Percentiles rank a stretch among this genome's conserved stretches.
Evolutionary conservation across 352 stramenopile species (phyloP).

Genomic region (Thalassiosira livingstoniorum): DNA sequence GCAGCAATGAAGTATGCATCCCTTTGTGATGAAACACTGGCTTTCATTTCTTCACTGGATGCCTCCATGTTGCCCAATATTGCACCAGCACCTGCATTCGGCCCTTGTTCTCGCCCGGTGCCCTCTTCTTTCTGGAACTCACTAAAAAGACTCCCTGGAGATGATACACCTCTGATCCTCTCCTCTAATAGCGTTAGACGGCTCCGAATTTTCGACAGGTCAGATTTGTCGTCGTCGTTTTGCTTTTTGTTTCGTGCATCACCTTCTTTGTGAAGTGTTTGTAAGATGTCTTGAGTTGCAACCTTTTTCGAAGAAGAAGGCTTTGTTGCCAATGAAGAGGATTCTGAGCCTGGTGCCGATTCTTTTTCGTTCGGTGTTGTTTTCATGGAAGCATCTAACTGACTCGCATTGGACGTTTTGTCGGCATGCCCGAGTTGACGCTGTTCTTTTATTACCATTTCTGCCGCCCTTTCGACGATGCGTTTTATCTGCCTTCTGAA

Average conservation of each 20-base stretch:
- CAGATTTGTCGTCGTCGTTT: neutral
- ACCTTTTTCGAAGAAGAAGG: too few species aligned
- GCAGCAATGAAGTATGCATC: neutral
- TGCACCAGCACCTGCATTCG: neutral
- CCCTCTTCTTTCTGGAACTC: neutral
- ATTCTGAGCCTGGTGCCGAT: too few species aligned
- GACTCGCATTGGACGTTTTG: neutral
- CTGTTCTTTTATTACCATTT: slow-evolving; percentile 41
- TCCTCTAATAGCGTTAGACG: neutral
- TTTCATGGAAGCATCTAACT: too few species aligned
- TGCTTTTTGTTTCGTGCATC: too few species aligned
- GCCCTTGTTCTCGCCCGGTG: too few species aligned
- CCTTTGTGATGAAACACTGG: neutral
- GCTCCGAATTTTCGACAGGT: too few species aligned
- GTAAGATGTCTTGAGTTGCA: too few species aligned
- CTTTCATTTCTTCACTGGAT: neutral
- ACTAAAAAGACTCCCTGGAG: neutral
- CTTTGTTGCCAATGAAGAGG: too few species aligned
- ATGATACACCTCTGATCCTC: neutral
- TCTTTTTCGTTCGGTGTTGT: too few species aligned
- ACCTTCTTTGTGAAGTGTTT: too few species aligned
- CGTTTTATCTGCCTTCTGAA: slow-evolving; percentile 36
- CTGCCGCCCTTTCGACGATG: slow-evolving; percentile 42
- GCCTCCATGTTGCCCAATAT: neutral
- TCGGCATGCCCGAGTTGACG: neutral